Evolutionary conservation across 345 rosid species (phyloP).

Genomic region (Raphanus sativus): DNA sequence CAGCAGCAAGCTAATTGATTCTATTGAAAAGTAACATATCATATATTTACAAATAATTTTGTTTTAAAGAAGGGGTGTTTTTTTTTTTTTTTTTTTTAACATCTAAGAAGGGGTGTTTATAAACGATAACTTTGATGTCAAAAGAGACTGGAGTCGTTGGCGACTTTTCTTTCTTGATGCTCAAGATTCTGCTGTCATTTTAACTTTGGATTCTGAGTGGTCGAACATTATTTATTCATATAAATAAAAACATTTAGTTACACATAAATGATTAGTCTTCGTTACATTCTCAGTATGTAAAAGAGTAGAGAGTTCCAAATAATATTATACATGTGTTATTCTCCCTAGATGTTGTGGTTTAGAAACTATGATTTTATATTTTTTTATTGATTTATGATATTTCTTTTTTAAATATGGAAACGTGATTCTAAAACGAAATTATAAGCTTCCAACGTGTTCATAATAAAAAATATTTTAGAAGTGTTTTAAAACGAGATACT

Average conservation of each 20-base stretch:
- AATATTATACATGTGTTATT: not conserved
- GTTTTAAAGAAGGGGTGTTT: not conserved
- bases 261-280: not conserved
- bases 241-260: not conserved
- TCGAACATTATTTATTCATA: not conserved
- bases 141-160: not conserved
- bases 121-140: not conserved
- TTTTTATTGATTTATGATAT: too few relatives aligned
- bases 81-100: too few relatives aligned
- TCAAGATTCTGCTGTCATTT: not conserved
- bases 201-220: not conserved
- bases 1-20: not conserved
- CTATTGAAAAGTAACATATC: not conserved
- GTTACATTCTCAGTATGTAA: not conserved
- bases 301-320: not conserved
- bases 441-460: too few relatives aligned
- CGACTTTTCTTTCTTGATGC: not conserved
- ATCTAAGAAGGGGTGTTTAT: too few relatives aligned
- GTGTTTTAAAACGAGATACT: too few relatives aligned
- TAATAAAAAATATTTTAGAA: too few relatives aligned
- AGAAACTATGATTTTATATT: too few relatives aligned
- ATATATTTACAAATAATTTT: not conserved
- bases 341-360: too few relatives aligned
- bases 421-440: too few relatives aligned
- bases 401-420: too few relatives aligned